Evolutionary conservation across 345 rosid species (phyloP), one percentile per base, ranked within the genome.

Genomic region (Dipteronia sinensis): DNA sequence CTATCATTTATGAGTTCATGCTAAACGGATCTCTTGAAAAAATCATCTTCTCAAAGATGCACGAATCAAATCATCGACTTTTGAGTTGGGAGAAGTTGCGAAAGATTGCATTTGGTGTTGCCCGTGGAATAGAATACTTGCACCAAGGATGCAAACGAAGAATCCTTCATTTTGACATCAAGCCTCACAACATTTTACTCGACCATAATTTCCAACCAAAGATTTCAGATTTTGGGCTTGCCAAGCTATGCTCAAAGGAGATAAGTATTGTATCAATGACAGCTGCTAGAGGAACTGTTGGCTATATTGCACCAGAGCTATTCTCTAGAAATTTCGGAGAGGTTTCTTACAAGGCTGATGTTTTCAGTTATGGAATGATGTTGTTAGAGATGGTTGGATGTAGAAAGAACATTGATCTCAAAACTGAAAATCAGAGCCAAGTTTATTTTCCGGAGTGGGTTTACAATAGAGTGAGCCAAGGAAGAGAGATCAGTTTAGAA

Each of bases 131-230:
- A 34, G 38, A 34, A 6, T 34, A 34, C 38, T 4, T 34, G 6
- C 38, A 34, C 38, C 38, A 34, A 34, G 38, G 38, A 34, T 34
- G 38, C 38, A 34, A 34, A 34, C 38, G 1, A 34, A 34, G 38
- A 34, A 34, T 34, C 38, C 38, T 34, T 34, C 38, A 34, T 34
- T 34, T 34, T 0, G 38, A 34, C 38, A 34, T 34, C 38, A 80
- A 71, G 64, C 80, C 76, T 25, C 80, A 77, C 63, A 77, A 77
- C 17, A 71, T 71, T 34, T 64, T 77, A 55, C 71, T 80, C 3
- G 76, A 80, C 66, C 34, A 69, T 29, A 75, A 74, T 62, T 79
- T 79, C 38, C 47, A 44, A 2, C 79, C 82, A 59, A 79, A 79
- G 63, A 69, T 79, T 58, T 59, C 78, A 7, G 75, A 79, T 69